Conservation (phyloP, 139 green algal species). For the Chlorella ohadii region DNA sequence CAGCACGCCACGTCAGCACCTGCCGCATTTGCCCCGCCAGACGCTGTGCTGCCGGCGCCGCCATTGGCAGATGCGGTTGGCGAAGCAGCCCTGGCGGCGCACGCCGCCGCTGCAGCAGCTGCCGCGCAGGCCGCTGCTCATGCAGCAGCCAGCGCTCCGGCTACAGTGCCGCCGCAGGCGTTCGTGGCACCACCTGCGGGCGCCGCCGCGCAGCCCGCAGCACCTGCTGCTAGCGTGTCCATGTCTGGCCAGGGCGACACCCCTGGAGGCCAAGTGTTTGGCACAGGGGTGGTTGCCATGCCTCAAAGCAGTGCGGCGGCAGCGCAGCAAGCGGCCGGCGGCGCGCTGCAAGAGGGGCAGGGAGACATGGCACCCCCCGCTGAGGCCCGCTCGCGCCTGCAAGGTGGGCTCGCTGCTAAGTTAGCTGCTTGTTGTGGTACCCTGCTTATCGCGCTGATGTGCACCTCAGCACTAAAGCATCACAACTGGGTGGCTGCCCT, state of each 20-base stretch:
- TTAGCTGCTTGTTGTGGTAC: no score
- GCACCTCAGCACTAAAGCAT: no score
- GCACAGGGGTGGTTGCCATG: neutral
- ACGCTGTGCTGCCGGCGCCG: no score
- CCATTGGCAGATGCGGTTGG: neutral
- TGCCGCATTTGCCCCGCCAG: neutral
- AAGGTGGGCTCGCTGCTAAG: no score
- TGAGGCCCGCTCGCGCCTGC: neutral
- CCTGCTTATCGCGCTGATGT: no score
- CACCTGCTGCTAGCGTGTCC: constrained; percentile 10
- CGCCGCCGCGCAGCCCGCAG: neutral
- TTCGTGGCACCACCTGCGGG: no score
- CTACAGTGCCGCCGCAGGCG: neutral
- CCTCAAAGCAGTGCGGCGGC: constrained; percentile 24
- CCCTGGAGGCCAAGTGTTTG: neutral
- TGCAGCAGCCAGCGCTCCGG: neutral
- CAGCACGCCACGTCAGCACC: constrained; percentile 2
- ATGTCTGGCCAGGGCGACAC: constrained; percentile 29
- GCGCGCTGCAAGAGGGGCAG: neutral
- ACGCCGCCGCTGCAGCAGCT: neutral
- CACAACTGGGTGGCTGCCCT: no score
- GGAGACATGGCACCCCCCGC: neutral
- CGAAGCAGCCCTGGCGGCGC: neutral
- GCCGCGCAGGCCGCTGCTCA: neutral
- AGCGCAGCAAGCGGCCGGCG: neutral